Conservation (phyloP, 331 rosid species). For the Acacia concinna region DNA sequence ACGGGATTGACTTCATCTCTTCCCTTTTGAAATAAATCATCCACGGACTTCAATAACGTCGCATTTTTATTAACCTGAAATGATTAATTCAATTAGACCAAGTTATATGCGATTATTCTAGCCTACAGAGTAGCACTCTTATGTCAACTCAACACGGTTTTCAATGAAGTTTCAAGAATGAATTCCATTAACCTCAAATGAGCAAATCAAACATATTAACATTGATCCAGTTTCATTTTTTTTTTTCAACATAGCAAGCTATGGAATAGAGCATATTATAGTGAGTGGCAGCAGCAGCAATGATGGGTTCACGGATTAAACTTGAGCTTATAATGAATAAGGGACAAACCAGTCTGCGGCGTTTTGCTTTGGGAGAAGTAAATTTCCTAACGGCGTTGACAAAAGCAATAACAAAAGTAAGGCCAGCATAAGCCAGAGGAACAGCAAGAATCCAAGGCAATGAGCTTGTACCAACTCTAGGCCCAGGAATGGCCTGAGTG, state of each 20-base stretch:
- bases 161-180: not conserved
- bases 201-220: not conserved
- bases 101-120: not conserved
- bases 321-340: not conserved
- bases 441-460: constrained; percentile 92
- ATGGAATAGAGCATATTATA: not conserved
- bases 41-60: constrained; percentile 62
- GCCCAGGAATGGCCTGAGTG: constrained; percentile 89
- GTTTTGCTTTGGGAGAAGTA: constrained; percentile 81
- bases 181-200: not conserved
- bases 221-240: not conserved
- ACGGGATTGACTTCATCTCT: constrained; percentile 53
- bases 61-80: constrained; percentile 83
- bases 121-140: not conserved
- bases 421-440: constrained; percentile 71
- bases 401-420: constrained; percentile 73
- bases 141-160: not conserved
- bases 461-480: constrained; percentile 82
- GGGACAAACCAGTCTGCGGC: constrained; percentile 61
- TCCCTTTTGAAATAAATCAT: constrained; percentile 62
- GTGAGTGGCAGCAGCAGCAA: not conserved
- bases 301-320: not conserved
- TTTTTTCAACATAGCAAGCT: not conserved
- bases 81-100: not conserved
- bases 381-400: constrained; percentile 70